Evolutionary conservation across 139 green algal genomes (phyloP).

Genomic region (Coelastrella sp.): DNA sequence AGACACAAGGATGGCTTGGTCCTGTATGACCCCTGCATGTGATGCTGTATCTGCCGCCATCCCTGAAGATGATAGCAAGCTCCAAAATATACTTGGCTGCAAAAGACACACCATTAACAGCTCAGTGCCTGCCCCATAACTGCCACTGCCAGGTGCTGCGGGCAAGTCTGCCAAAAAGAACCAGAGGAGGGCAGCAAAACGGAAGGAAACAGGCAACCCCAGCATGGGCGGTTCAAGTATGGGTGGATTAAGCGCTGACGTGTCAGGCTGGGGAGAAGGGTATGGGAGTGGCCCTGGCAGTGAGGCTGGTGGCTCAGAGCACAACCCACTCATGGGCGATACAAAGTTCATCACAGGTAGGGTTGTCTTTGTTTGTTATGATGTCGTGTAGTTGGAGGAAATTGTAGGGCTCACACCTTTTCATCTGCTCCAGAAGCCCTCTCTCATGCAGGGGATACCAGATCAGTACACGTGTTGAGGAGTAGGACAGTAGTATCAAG

Average conservation of each 20-base stretch:
- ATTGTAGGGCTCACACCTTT: neutral
- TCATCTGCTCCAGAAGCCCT: no score
- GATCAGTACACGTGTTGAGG: no score
- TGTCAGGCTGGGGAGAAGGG: neutral
- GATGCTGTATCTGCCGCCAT: neutral
- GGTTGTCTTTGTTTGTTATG: neutral
- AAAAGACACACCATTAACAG: no score
- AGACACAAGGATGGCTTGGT: no score
- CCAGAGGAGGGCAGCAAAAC: conserved; percentile 9
- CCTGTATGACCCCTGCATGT: neutral
- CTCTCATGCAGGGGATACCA: no score
- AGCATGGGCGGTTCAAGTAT: neutral
- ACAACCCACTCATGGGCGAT: conserved; percentile 16
- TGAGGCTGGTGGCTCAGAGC: neutral
- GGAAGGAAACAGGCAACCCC: neutral
- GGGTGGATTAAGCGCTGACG: neutral
- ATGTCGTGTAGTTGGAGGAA: neutral
- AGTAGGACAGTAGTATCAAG: no score
- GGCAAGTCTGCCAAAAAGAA: conserved; percentile 45
- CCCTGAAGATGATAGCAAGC: neutral
- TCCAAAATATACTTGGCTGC: neutral
- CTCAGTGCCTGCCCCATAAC: neutral
- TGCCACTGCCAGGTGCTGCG: neutral
- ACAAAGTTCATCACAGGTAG: conserved; percentile 18
- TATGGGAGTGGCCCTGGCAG: neutral